Evolutionary conservation across 768 basidiomycete genomes (phyloP).

Genomic region (Lactifluus echinatus): DNA sequence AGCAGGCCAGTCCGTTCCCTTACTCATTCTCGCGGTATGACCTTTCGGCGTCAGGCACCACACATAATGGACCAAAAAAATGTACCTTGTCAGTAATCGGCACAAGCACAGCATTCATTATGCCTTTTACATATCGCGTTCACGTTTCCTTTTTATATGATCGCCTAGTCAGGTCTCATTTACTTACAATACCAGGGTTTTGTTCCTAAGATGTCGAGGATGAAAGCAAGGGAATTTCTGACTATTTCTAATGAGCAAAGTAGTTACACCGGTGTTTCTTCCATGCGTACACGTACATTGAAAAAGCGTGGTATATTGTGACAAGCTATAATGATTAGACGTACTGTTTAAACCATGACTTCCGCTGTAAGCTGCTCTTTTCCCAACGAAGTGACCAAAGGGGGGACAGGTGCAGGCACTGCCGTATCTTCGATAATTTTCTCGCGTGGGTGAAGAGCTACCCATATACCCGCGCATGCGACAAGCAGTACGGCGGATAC

Average conservation of each 20-base stretch:
- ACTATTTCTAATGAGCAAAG: not conserved
- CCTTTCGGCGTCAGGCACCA: no score
- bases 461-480: not conserved
- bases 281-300: not conserved
- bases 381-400: not conserved
- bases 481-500: not conserved
- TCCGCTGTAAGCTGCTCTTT: not conserved
- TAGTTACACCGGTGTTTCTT: not conserved
- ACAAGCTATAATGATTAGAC: not conserved
- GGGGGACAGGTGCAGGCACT: not conserved
- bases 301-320: no score
- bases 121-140: no score
- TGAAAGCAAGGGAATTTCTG: not conserved
- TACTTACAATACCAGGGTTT: not conserved
- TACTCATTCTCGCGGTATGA: no score
- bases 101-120: not conserved
- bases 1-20: not conserved
- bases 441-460: not conserved
- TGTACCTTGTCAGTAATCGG: no score
- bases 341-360: not conserved
- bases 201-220: not conserved
- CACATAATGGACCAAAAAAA: not conserved
- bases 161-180: not conserved
- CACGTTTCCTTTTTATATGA: not conserved
- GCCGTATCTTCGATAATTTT: not conserved